Evolutionary conservation across 2,329 filamentous ascomycete genomes (phyloP).

Genomic region (Bipolaris oryzae): DNA sequence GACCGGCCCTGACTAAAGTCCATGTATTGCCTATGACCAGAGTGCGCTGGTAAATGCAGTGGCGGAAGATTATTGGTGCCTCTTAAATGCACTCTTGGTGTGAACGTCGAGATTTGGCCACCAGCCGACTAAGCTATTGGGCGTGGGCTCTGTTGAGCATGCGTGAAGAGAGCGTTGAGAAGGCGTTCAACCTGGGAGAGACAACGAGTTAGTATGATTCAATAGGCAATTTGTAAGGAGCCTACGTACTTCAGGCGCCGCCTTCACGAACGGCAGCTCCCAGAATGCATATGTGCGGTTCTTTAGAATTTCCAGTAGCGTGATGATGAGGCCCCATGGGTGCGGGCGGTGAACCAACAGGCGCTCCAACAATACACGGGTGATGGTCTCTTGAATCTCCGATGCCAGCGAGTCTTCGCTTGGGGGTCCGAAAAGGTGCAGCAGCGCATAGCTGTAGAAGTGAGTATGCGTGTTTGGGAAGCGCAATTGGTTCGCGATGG

Average conservation of each 20-base stretch:
- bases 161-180: slow-evolving; percentile 54
- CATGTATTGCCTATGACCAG: slow-evolving; percentile 28
- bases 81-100: slow-evolving; percentile 19
- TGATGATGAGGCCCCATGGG: slow-evolving; percentile 92
- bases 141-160: slow-evolving; percentile 55
- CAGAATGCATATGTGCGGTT: slow-evolving; percentile 92
- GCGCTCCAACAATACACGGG: slow-evolving; percentile 84
- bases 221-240: slow-evolving; percentile 8
- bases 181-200: slow-evolving; percentile 52
- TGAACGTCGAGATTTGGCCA: slow-evolving; percentile 15
- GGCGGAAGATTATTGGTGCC: slow-evolving; percentile 32
- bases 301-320: slow-evolving; percentile 86
- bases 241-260: slow-evolving; percentile 71
- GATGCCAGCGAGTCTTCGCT: slow-evolving; percentile 67
- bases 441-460: slow-evolving; percentile 85
- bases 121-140: slow-evolving; percentile 36
- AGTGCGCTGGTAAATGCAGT: slow-evolving; percentile 44
- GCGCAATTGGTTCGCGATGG: slow-evolving; percentile 89
- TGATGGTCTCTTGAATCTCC: slow-evolving; percentile 89
- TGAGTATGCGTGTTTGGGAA: slow-evolving; percentile 89
- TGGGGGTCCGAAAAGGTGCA: slow-evolving; percentile 74
- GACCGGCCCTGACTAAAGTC: slow-evolving; percentile 23
- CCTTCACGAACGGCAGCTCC: slow-evolving; percentile 89
- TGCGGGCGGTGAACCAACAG: slow-evolving; percentile 89
- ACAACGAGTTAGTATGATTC: slow-evolving; percentile 22